Evolutionary conservation across 148 eudicot species (phyloP).

Genomic region (Euryodendron excelsum): DNA sequence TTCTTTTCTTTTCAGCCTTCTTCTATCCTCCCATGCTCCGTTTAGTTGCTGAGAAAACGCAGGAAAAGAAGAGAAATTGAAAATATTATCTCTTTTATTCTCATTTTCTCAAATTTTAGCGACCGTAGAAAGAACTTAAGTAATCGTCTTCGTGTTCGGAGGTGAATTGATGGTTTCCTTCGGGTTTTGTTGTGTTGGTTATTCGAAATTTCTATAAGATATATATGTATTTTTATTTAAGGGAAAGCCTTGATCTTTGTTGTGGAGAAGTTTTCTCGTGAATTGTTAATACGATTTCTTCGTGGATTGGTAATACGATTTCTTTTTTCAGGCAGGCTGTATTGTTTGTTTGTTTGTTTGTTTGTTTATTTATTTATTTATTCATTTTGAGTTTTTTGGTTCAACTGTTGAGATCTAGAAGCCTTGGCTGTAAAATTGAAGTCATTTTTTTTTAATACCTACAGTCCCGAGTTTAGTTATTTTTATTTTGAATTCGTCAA

Average conservation of each 20-base stretch:
- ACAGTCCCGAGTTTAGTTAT: not conserved
- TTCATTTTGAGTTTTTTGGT: too few species aligned
- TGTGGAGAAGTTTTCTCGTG: not conserved
- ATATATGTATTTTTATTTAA: not conserved
- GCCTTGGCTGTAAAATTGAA: not conserved
- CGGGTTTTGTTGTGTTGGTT: not conserved
- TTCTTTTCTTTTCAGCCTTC: too few species aligned
- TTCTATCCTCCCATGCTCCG: too few species aligned
- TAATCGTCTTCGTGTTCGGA: not conserved
- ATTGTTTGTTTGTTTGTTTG: not conserved
- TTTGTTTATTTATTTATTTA: not conserved
- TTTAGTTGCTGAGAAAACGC: slow-evolving; percentile 5
- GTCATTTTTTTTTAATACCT: not conserved
- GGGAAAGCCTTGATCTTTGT: not conserved
- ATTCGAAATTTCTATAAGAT: not conserved
- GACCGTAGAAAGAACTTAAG: not conserved
- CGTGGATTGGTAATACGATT: not conserved
- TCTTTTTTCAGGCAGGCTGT: not conserved
- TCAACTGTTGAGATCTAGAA: not conserved
- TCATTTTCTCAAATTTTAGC: not conserved
- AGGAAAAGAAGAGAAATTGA: not conserved
- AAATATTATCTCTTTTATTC: not conserved
- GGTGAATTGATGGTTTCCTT: not conserved
- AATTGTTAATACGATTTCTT: not conserved
- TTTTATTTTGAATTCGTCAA: not conserved